phyloP scores from a whole-genome alignment of 352 stramenopile genomes.

The Phytophthora pisi region DNA sequence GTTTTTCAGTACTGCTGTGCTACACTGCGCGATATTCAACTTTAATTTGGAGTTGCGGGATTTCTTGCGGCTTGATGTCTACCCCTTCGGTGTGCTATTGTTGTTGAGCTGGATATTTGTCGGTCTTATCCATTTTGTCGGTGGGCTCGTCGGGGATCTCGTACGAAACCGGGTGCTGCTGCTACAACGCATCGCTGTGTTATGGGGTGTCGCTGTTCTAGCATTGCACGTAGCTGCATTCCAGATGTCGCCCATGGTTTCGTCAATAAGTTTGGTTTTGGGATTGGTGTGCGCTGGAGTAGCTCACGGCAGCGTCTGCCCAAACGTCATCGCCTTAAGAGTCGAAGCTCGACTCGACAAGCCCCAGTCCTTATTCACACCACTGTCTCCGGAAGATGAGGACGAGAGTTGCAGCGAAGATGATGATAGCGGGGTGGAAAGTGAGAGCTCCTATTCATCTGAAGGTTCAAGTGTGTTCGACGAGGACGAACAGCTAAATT shows the following conservation, averaged over 20 bases:
- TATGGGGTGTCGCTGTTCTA: conserved; percentile 60
- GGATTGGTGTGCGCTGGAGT: conserved; percentile 47
- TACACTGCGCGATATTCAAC: conserved; percentile 74
- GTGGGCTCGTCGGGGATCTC: conserved; percentile 54
- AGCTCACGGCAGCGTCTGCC: conserved; percentile 54
- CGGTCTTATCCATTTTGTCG: conserved; percentile 57
- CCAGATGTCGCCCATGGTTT: conserved; percentile 30
- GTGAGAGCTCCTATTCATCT: conserved; percentile 29
- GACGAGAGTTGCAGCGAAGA: conserved; percentile 26
- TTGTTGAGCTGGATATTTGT: conserved; percentile 62
- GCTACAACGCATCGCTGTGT: conserved; percentile 38
- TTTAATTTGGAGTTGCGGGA: conserved; percentile 57
- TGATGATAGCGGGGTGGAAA: conserved; percentile 31
- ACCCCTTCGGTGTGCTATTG: conserved; percentile 62
- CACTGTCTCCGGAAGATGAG: conserved; percentile 20
- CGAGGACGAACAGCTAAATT: conserved; percentile 14
- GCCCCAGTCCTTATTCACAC: conserved; percentile 4
- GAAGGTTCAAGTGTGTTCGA: conserved; percentile 13
- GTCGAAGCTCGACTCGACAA: conserved; percentile 36
- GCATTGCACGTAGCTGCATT: conserved; percentile 50
- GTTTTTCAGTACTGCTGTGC: conserved; percentile 58
- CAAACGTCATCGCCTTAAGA: conserved; percentile 58
- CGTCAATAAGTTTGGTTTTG: conserved; percentile 38
- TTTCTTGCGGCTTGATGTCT: conserved; percentile 50
- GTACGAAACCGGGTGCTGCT: conserved; percentile 53